phyloP scores from a whole-genome alignment of 1,139 yeast genomes.

The Sugiyamaella sp. region DNA sequence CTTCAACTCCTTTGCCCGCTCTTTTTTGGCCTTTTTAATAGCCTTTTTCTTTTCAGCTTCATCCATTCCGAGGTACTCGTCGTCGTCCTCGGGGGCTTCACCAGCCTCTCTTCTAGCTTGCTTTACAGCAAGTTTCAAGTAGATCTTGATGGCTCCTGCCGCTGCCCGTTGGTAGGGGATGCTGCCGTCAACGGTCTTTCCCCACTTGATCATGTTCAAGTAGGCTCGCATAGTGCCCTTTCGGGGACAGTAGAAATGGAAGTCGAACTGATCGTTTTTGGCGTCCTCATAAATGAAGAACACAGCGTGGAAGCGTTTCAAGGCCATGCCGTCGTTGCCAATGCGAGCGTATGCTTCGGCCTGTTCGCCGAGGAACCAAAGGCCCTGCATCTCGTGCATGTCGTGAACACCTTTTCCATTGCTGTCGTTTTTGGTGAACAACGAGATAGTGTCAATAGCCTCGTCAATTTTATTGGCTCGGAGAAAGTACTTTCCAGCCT shows the following conservation, averaged over 20 bases:
- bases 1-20: constrained; percentile 46
- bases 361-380: constrained; percentile 83
- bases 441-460: constrained; percentile 72
- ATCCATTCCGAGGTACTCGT: constrained; percentile 32
- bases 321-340: constrained; percentile 62
- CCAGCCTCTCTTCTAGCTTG: constrained; percentile 18
- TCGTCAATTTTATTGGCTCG: constrained; percentile 79
- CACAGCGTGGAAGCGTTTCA: constrained; percentile 76
- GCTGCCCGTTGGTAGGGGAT: constrained; percentile 74
- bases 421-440: constrained; percentile 83
- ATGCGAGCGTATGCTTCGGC: constrained; percentile 76
- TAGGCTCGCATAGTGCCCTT: constrained; percentile 90
- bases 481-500: constrained; percentile 78
- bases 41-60: constrained; percentile 42
- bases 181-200: constrained; percentile 66
- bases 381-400: constrained; percentile 86
- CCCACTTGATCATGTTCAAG: constrained; percentile 77
- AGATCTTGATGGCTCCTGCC: constrained; percentile 63
- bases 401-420: constrained; percentile 83
- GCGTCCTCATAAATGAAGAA: constrained; percentile 70
- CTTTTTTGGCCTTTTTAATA: constrained; percentile 47
- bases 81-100: constrained; percentile 30
- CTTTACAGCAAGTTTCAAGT: constrained; percentile 48
- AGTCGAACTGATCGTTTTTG: constrained; percentile 85
- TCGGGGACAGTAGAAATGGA: constrained; percentile 90